A percentile compares a stretch with the other conserved stretches of the same genome.
phyloP scores from a whole-genome alignment of 148 eudicot genomes.

The Silene conica region DNA sequence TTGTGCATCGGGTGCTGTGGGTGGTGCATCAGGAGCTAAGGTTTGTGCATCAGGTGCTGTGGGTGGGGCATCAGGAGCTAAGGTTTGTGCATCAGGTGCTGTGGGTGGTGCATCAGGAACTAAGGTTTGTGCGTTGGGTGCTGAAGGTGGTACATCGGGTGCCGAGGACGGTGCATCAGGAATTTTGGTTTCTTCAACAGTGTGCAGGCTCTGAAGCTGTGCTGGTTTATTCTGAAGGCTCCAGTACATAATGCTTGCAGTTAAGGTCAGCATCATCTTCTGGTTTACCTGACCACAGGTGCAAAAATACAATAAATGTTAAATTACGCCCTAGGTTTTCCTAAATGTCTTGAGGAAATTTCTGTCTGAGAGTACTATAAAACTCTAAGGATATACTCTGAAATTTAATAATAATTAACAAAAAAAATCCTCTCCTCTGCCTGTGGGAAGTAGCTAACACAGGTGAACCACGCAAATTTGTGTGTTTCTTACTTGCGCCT shows the following conservation, averaged over 20 bases:
- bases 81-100: not conserved
- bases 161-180: constrained; percentile 30
- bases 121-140: not conserved
- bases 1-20: not conserved
- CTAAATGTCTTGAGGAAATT: no score
- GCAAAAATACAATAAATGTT: not conserved
- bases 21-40: not conserved
- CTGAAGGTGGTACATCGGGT: not conserved
- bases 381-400: no score
- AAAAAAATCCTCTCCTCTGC: no score
- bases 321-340: no score
- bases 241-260: constrained; percentile 99
- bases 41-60: not conserved
- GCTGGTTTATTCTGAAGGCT: constrained; percentile 57
- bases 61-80: not conserved
- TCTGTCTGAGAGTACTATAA: no score
- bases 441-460: no score
- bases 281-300: constrained; percentile 61
- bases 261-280: constrained; percentile 82
- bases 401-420: no score
- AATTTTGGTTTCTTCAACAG: constrained; percentile 23
- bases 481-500: no score
- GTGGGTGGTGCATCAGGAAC: not conserved
- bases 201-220: constrained; percentile 24
- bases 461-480: no score